phyloP scores from a whole-genome alignment of 2,329 filamentous ascomycete species.

The Aphanoascus verrucosus region DNA sequence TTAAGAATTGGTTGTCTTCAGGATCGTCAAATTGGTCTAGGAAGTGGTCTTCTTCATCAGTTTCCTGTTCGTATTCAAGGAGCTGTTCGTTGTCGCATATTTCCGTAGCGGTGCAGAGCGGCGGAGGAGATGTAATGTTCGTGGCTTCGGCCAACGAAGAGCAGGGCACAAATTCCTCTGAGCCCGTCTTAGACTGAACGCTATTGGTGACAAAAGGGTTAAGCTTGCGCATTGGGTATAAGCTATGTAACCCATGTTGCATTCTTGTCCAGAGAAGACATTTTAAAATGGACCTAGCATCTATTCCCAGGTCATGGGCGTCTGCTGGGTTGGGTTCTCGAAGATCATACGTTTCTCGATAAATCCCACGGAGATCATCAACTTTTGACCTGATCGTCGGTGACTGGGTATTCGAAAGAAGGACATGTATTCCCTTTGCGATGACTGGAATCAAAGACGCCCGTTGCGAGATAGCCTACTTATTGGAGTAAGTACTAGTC shows the following conservation, averaged over 20 bases:
- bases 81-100: neutral
- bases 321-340: neutral
- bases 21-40: neutral
- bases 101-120: neutral
- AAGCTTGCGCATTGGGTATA: constrained; percentile 11
- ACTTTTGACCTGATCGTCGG: constrained; percentile 15
- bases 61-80: neutral
- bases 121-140: neutral
- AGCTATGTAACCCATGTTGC: constrained; percentile 21
- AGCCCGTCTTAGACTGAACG: neutral
- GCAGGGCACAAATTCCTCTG: neutral
- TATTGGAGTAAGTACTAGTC: neutral
- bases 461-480: constrained; percentile 29
- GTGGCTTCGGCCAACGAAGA: neutral
- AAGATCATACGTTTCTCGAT: neutral
- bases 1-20: neutral
- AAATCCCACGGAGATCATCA: constrained; percentile 8
- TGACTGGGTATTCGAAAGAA: constrained; percentile 22
- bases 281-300: constrained; percentile 19
- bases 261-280: constrained; percentile 27
- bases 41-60: neutral
- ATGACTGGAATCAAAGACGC: constrained; percentile 27
- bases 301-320: neutral
- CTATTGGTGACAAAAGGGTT: neutral
- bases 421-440: constrained; percentile 26